phyloP scores from a whole-genome alignment of 257 asterid species.

The Scutellaria galericulata region DNA sequence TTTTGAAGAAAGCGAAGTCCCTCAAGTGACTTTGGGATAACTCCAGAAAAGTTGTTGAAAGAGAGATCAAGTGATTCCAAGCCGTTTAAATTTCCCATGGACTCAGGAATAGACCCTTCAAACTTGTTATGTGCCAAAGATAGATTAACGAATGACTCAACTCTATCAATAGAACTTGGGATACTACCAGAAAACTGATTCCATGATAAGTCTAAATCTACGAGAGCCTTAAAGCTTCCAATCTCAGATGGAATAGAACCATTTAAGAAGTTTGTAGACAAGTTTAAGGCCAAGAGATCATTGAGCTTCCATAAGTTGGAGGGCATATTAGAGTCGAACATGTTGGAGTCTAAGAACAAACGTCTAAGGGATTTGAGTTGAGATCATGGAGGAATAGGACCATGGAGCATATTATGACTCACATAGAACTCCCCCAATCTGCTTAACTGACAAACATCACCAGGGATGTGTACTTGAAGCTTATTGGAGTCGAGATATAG shows the following conservation, averaged over 20 bases:
- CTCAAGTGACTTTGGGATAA: constrained; percentile 49
- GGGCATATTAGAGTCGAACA: constrained; percentile 39
- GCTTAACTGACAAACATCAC: constrained; percentile 32
- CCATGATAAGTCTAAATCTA: neutral
- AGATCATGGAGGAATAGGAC: constrained; percentile 44
- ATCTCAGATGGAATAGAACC: neutral
- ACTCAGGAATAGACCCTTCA: constrained; percentile 49
- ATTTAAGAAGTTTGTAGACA: neutral
- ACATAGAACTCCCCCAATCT: constrained; percentile 34
- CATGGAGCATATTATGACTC: constrained; percentile 32
- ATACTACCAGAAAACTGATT: constrained; percentile 10
- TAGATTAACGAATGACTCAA: too few relatives aligned
- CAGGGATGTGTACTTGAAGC: constrained; percentile 38
- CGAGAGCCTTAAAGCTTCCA: constrained; percentile 9
- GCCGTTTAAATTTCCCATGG: constrained; percentile 45
- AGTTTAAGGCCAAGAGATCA: neutral
- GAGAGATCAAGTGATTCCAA: constrained; percentile 57
- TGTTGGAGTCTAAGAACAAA: constrained; percentile 24
- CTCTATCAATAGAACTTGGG: constrained; percentile 5
- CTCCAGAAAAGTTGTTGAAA: constrained; percentile 44
- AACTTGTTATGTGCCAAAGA: constrained; percentile 47
- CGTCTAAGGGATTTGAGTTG: constrained; percentile 18
- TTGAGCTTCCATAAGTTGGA: constrained; percentile 28
- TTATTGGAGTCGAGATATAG: constrained; percentile 28
- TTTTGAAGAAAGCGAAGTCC: constrained; percentile 30